A percentile compares a stretch with the other conserved stretches of the same genome.
Evolutionary conservation across 1,284 basidiomycete genomes (phyloP).

Genomic region (Kwoniella shivajii): DNA sequence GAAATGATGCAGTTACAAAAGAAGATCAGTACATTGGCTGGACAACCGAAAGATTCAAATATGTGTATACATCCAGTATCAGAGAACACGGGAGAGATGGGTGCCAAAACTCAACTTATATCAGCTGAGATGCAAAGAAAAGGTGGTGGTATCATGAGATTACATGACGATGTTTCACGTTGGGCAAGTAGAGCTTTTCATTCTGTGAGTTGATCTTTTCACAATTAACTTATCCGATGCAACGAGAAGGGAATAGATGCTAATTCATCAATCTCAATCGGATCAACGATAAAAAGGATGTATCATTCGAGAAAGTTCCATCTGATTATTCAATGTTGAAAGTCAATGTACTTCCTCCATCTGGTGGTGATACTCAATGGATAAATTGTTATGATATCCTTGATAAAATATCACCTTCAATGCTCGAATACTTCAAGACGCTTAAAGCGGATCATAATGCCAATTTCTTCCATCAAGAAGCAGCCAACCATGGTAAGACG

Average conservation of each 20-base stretch:
- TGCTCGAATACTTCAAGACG: constrained; percentile 63
- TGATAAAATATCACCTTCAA: constrained; percentile 59
- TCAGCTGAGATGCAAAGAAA: constrained; percentile 27
- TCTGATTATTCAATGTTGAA: constrained; percentile 67
- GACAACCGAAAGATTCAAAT: constrained; percentile 57
- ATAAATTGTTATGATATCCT: constrained; percentile 63
- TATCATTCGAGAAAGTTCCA: constrained; percentile 67
- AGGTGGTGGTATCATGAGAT: constrained; percentile 30
- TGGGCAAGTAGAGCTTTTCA: constrained; percentile 28
- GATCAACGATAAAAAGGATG: background rate
- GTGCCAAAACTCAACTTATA: constrained; percentile 21
- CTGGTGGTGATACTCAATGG: constrained; percentile 58
- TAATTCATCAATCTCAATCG: no score
- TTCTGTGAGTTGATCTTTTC: background rate
- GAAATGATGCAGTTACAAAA: constrained; percentile 58
- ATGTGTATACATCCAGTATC: constrained; percentile 38
- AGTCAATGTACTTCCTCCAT: constrained; percentile 59
- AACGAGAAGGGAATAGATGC: no score
- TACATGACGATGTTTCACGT: constrained; percentile 42
- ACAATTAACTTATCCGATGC: no score
- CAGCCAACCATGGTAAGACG: constrained; percentile 35
- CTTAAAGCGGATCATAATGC: constrained; percentile 64
- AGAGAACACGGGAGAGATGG: constrained; percentile 26
- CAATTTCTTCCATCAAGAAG: constrained; percentile 60
- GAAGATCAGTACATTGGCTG: constrained; percentile 62